Conservation (phyloP, 306 rosid species). For the Prunus kanzakura region DNA sequence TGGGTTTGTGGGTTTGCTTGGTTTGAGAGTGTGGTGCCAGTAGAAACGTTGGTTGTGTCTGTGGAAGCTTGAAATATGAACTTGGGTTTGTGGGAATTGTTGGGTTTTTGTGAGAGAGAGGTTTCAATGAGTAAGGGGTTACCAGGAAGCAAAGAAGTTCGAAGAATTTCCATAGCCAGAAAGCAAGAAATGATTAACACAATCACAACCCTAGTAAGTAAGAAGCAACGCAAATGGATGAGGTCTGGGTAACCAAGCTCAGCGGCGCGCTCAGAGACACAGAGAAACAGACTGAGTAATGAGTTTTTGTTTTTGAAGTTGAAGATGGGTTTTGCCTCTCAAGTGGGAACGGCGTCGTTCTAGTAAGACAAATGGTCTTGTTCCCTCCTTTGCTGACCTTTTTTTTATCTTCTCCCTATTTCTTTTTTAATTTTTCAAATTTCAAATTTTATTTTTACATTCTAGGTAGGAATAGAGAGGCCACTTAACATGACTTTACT, state of each 20-base stretch:
- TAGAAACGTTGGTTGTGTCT: not conserved
- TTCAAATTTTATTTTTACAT: too few relatives aligned
- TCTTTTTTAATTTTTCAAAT: not conserved
- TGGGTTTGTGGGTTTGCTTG: slow-evolving; percentile 6
- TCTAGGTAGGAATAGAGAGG: too few relatives aligned
- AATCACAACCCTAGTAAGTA: not conserved
- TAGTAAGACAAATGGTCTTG: not conserved
- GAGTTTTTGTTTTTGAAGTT: not conserved
- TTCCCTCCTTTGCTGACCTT: not conserved
- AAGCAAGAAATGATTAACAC: not conserved
- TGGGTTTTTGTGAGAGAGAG: slow-evolving; percentile 19
- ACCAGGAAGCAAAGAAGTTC: slow-evolving; percentile 5
- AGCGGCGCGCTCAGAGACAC: not conserved
- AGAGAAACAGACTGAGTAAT: not conserved
- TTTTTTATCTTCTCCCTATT: accelerated
- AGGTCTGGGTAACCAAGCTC: not conserved
- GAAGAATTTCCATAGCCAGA: slow-evolving; percentile 27
- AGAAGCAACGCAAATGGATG: not conserved
- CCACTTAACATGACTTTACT: too few relatives aligned
- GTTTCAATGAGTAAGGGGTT: slow-evolving; percentile 7
- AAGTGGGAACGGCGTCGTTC: not conserved
- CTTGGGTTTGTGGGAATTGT: slow-evolving; percentile 7
- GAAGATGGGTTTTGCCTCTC: slow-evolving; percentile 1
- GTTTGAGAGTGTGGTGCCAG: not conserved
- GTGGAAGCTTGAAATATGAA: slow-evolving; percentile 15